These are phyloP conservation scores for Trypanosoma melophagium DNA, from an alignment of 208 protist species.

Conservation along the genomic window DNA sequence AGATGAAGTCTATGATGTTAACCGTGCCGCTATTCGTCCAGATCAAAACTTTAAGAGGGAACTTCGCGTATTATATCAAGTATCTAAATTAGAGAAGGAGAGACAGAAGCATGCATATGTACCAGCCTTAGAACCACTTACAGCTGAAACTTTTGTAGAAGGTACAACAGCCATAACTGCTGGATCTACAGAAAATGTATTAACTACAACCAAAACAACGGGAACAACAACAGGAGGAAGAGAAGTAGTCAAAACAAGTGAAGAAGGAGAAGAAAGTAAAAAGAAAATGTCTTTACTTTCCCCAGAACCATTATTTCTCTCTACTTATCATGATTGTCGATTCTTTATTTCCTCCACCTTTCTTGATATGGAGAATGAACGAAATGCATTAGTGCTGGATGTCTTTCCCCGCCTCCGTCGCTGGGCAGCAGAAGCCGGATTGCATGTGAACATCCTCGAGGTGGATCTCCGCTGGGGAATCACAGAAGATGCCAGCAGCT, in stretches of 20 bases:
- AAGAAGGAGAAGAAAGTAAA: not conserved
- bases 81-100: slow-evolving; percentile 25
- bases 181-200: not conserved
- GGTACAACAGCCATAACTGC: not conserved
- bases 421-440: slow-evolving; percentile 52
- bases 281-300: not conserved
- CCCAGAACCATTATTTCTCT: not conserved
- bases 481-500: slow-evolving; percentile 70
- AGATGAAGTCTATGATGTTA: slow-evolving; percentile 77
- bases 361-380: slow-evolving; percentile 96
- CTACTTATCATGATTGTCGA: slow-evolving; percentile 60
- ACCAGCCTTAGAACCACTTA: not conserved
- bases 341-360: slow-evolving; percentile 97
- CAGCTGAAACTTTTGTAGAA: slow-evolving; percentile 1
- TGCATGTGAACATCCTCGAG: slow-evolving; percentile 83
- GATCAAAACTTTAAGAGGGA: not conserved
- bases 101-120: slow-evolving; percentile 1
- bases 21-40: slow-evolving; percentile 31
- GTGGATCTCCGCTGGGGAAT: slow-evolving; percentile 97
- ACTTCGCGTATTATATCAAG: slow-evolving; percentile 27
- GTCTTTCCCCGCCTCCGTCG: slow-evolving; percentile 93
- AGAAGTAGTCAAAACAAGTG: not conserved
- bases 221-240: not conserved
- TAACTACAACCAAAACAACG: no score
- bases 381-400: slow-evolving; percentile 88